A percentile compares a stretch with the other conserved stretches of the same genome.
Conservation (phyloP, 257 asterid species). For the Fraxinus anomala region DNA sequence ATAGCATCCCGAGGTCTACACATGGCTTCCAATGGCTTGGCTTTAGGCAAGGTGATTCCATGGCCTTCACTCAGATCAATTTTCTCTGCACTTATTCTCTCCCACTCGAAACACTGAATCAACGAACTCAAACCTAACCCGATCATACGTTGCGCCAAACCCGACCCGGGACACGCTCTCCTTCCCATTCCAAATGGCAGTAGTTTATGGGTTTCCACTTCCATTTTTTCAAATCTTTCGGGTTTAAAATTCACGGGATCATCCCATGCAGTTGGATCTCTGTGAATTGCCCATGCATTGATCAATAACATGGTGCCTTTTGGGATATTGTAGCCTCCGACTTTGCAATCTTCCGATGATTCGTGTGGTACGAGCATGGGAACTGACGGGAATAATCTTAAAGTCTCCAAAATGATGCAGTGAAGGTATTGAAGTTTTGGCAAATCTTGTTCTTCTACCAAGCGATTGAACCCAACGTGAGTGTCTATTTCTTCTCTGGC, state of each 20-base stretch:
- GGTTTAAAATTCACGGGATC: conserved; percentile 28
- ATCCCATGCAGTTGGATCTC: conserved; percentile 28
- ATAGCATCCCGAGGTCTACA: conserved; percentile 24
- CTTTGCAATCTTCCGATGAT: conserved; percentile 18
- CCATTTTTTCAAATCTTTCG: conserved; percentile 24
- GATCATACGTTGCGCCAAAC: conserved; percentile 25
- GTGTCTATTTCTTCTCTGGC: conserved; percentile 24
- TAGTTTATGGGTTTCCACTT: conserved; percentile 25
- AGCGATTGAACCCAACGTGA: conserved; percentile 23
- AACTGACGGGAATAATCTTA: conserved; percentile 23
- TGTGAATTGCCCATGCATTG: conserved; percentile 33
- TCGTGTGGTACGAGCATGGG: conserved; percentile 28
- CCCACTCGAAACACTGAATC: conserved; percentile 36
- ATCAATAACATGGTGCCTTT: conserved; percentile 27
- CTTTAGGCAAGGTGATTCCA: conserved; percentile 27
- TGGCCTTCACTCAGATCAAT: conserved; percentile 26
- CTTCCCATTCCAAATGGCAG: conserved; percentile 38
- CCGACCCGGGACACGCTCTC: conserved; percentile 32
- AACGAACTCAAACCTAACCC: conserved; percentile 28
- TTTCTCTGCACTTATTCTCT: conserved; percentile 14
- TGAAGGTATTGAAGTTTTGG: conserved; percentile 26
- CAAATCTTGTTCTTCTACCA: conserved; percentile 26
- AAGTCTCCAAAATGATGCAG: conserved; percentile 24
- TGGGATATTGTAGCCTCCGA: conserved; percentile 28
- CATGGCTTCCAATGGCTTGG: conserved; percentile 25